A percentile compares a stretch with the other conserved stretches of the same genome.
Conservation (phyloP, 768 basidiomycete species). For the Obba rivulosa region DNA sequence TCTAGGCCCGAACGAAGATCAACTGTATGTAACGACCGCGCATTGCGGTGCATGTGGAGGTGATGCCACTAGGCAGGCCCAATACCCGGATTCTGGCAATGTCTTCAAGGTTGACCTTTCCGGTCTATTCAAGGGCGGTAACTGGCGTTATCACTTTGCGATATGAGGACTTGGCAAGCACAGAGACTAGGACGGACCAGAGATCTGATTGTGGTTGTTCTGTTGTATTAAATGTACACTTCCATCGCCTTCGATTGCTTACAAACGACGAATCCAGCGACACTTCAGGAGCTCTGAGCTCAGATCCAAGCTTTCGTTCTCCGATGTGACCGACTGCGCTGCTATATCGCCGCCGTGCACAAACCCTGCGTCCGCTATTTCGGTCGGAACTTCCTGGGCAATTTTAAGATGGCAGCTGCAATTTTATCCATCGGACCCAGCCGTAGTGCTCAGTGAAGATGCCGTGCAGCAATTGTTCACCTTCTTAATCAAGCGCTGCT, state of each 20-base stretch:
- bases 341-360: too few species aligned
- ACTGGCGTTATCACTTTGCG: slow-evolving; percentile 20
- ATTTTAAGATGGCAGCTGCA: too few species aligned
- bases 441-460: too few species aligned
- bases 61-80: slow-evolving; percentile 39
- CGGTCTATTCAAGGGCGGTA: slow-evolving; percentile 37
- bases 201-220: background rate
- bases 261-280: too few species aligned
- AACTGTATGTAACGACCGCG: slow-evolving; percentile 49
- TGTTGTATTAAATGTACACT: background rate
- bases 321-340: background rate
- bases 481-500: too few species aligned
- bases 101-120: slow-evolving; percentile 46
- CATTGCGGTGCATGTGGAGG: slow-evolving; percentile 58
- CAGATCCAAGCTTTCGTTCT: background rate
- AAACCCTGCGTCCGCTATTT: too few species aligned
- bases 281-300: background rate
- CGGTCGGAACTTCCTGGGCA: too few species aligned
- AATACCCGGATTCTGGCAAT: slow-evolving; percentile 53
- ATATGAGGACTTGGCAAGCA: slow-evolving; percentile 2
- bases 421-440: too few species aligned
- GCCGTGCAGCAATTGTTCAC: too few species aligned
- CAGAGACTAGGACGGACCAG: too few species aligned
- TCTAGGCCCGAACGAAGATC: slow-evolving; percentile 55
- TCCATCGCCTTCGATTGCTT: background rate